Base-by-base conservation (phyloP, 129 eudicot genomes). In the Artemisia tridentata region DNA sequence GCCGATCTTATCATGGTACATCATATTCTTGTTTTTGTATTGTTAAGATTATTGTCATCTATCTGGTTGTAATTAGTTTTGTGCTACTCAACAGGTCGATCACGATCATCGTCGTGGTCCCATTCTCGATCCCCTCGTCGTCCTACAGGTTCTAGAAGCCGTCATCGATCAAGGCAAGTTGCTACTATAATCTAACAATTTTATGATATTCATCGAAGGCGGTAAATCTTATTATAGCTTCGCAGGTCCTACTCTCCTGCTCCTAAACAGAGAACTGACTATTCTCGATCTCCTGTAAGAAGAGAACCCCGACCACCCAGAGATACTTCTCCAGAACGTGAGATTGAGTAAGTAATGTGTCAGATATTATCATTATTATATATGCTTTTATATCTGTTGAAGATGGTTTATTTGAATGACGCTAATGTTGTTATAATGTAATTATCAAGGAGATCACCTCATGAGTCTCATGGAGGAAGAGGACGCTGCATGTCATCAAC, bases 191-290 rank as follows among this genome's bases (percentile, higher is more conserved):
- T 3, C 4, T 56, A 7, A 47, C 6, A n/a, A 45, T n/a, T 31
- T 63, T 6, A 48, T 54, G 56, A 48, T 11, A 5, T 38, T 27
- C 2, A 50, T 69, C 51, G 29, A 62, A 63, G 57, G 7, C 48
- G 68, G 47, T 78, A 41, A 72, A 29, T 1, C 7, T 46, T 38
- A 10, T 62, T 65, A n/a, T 57, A 47, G 23, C 14, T 43, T 7
- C 58, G 61, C 82, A 88, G 90, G 79, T 88, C 95, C 50, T 86
- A 80, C 63, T 76, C 85, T 62, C 83, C 77, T 25, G 86, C 83
- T 57, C 82, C 84, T 0, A 71, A 76, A 68, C 49, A 75, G 20
- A 78, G 80, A 57, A 67, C 58, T 49, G 86, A 85, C 57, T 78
- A 67, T 56, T 81, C 89, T 17, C 65, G 19, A 53, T 84, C 86